These are phyloP conservation scores for Trichosporon coremiiforme DNA, from an alignment of 1,284 basidiomycete genomes.

Conservation along the genomic window DNA sequence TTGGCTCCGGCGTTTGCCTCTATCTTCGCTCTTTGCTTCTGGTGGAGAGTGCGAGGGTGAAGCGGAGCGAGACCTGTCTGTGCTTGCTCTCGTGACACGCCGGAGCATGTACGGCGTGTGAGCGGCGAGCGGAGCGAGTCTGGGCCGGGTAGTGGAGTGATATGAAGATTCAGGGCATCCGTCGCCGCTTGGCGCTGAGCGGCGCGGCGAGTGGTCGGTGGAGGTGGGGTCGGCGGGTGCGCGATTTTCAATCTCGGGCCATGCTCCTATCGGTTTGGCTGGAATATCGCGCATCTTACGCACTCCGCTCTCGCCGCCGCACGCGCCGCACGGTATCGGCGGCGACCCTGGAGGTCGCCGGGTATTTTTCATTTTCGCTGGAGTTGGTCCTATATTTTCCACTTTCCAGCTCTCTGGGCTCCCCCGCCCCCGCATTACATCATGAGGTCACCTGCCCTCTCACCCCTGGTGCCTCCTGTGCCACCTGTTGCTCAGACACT, in stretches of 20 bases:
- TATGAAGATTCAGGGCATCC: neutral
- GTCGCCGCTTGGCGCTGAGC: neutral
- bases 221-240: neutral
- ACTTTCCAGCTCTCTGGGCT: neutral
- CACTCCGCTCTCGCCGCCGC: neutral
- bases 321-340: neutral
- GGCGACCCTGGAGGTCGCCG: neutral
- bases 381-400: neutral
- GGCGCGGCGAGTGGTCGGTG: neutral
- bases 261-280: neutral
- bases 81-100: neutral
- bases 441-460: neutral
- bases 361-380: neutral
- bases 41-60: neutral
- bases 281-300: neutral
- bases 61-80: neutral
- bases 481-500: too few species aligned
- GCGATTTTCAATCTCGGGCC: constrained; percentile 1
- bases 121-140: neutral
- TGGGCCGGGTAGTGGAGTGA: neutral
- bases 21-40: neutral
- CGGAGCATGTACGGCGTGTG: too few species aligned
- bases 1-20: neutral
- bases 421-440: constrained; percentile 9
- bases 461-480: too few species aligned